A percentile compares a stretch with the other conserved stretches of the same genome.
Evolutionary conservation across 2,329 filamentous ascomycete species (phyloP).

Genomic region (Leptographium wingfieldii): DNA sequence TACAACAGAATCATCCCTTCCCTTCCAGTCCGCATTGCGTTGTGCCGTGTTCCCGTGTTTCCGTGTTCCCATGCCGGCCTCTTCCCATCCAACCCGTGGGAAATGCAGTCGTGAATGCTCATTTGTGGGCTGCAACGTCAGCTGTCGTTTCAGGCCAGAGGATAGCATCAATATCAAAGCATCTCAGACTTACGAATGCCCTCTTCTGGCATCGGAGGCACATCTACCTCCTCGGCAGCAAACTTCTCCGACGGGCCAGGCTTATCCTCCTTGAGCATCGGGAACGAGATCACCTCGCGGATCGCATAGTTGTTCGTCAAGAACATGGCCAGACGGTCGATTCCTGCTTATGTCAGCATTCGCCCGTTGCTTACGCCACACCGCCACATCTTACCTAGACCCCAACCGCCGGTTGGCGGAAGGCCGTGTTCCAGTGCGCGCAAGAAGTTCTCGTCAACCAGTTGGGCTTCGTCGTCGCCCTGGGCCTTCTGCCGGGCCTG

Average conservation of each 20-base stretch:
- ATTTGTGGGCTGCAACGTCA: not conserved
- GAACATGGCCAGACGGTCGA: slow-evolving; percentile 51
- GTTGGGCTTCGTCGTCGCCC: slow-evolving; percentile 92
- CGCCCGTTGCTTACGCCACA: not conserved
- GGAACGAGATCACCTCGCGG: slow-evolving; percentile 92
- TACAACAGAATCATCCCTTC: not conserved
- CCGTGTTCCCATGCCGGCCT: not conserved
- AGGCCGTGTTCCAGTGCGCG: slow-evolving; percentile 62
- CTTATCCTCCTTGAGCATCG: slow-evolving; percentile 88
- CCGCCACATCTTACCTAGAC: slow-evolving; percentile 37
- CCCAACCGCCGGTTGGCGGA: slow-evolving; percentile 91
- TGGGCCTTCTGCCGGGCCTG: slow-evolving; percentile 92
- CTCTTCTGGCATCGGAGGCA: slow-evolving; percentile 22
- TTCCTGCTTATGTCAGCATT: slow-evolving; percentile 37
- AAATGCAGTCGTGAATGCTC: not conserved
- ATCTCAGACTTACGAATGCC: slow-evolving; percentile 19
- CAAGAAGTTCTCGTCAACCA: slow-evolving; percentile 93
- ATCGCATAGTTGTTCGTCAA: slow-evolving; percentile 92
- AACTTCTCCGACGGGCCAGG: slow-evolving; percentile 33
- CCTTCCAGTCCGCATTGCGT: not conserved
- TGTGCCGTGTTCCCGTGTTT: not conserved
- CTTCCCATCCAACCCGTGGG: not conserved
- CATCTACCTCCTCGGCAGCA: slow-evolving; percentile 21
- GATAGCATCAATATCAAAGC: not conserved
- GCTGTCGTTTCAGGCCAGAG: not conserved